Conservation (phyloP, 306 rosid species). For the Inga laurina region DNA sequence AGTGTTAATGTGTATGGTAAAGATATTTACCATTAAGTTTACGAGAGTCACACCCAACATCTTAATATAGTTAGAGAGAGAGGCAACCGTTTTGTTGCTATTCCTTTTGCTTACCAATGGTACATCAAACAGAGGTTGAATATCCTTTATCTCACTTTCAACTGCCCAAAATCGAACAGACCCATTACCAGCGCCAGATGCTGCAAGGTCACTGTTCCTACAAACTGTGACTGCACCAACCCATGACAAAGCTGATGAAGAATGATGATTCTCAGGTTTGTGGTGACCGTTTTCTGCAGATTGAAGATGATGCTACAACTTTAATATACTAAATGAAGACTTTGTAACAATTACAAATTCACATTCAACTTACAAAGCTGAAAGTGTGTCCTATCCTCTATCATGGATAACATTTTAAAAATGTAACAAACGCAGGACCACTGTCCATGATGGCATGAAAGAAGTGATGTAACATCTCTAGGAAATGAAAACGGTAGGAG, state of each 20-base stretch:
- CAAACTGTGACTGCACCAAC: slow-evolving; percentile 80
- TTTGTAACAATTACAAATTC: slow-evolving; percentile 15
- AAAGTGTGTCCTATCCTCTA: not conserved
- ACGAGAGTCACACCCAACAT: slow-evolving; percentile 9
- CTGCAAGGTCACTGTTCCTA: slow-evolving; percentile 88
- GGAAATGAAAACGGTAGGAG: not conserved
- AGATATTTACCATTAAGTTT: not conserved
- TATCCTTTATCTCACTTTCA: slow-evolving; percentile 62
- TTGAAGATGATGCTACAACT: slow-evolving; percentile 27
- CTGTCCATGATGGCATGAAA: not conserved
- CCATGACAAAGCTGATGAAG: slow-evolving; percentile 72
- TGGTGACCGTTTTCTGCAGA: slow-evolving; percentile 65
- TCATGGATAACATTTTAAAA: not conserved
- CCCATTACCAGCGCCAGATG: slow-evolving; percentile 96
- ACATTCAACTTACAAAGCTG: not conserved
- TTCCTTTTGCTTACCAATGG: slow-evolving; percentile 74
- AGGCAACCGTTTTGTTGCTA: not conserved
- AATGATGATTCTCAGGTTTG: slow-evolving; percentile 39
- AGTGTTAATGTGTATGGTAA: not conserved
- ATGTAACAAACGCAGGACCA: slow-evolving; percentile 3
- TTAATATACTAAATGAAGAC: slow-evolving; percentile 27
- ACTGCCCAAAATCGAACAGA: slow-evolving; percentile 76
- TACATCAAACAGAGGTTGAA: slow-evolving; percentile 57
- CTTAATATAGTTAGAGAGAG: not conserved
- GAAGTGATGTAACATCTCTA: not conserved